Evolutionary conservation across 768 basidiomycete species (phyloP).

Genomic region (Crepidotus variabilis): DNA sequence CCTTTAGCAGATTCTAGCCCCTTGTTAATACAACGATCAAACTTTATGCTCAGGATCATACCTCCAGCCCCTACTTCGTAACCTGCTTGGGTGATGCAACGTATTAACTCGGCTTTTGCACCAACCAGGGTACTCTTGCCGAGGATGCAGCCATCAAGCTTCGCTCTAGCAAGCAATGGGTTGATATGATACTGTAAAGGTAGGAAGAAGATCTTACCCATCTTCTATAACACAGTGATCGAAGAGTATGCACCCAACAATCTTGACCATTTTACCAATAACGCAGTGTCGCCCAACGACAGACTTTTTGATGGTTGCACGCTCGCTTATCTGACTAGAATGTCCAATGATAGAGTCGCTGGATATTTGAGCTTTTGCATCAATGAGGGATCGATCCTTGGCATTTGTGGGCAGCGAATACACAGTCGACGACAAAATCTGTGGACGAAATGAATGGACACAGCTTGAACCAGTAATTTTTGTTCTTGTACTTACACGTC

Average conservation of each 20-base stretch:
- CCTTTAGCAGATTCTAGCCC: conserved; percentile 47
- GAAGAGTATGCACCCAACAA: conserved; percentile 77
- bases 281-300: conserved; percentile 80
- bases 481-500: conserved; percentile 48
- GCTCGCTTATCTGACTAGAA: conserved; percentile 80
- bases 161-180: conserved; percentile 44
- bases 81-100: conserved; percentile 73
- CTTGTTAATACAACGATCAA: background rate
- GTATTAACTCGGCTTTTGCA: conserved; percentile 59
- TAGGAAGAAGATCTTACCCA: conserved; percentile 50
- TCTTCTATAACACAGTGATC: conserved; percentile 89
- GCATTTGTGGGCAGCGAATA: conserved; percentile 58
- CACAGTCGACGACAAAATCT: conserved; percentile 23
- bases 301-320: conserved; percentile 74
- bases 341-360: conserved; percentile 77
- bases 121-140: conserved; percentile 75
- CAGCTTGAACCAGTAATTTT: no score
- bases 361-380: conserved; percentile 81
- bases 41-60: conserved; percentile 21
- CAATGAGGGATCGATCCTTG: conserved; percentile 65
- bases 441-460: no score
- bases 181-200: background rate
- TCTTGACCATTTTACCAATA: conserved; percentile 81
- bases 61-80: conserved; percentile 69
- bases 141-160: conserved; percentile 72